Conservation (phyloP, 192 early-diverging fungal species). For the Coemansia javaensis region DNA sequence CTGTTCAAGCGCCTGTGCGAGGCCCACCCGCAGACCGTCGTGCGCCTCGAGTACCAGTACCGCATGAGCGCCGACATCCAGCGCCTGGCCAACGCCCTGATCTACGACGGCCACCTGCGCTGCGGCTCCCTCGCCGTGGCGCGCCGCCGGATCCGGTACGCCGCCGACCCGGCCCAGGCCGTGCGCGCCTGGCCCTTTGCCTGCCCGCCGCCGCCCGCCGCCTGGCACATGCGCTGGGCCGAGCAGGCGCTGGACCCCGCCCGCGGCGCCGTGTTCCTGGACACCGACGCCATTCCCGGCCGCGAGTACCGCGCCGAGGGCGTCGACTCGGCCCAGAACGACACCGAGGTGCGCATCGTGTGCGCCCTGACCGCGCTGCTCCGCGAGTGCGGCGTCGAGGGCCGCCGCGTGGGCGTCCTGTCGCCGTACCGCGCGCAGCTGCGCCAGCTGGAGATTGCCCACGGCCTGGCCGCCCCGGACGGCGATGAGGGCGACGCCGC, state of each 20-base stretch:
- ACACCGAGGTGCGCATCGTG: constrained; percentile 63
- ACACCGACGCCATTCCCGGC: constrained; percentile 70
- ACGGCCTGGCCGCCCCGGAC: constrained; percentile 10
- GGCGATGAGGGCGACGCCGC: neutral
- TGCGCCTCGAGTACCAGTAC: constrained; percentile 76
- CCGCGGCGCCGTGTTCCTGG: constrained; percentile 68
- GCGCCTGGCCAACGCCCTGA: constrained; percentile 71
- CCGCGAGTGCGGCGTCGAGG: constrained; percentile 59
- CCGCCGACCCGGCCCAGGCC: constrained; percentile 10
- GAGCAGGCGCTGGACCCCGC: constrained; percentile 58
- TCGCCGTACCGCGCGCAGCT: constrained; percentile 79
- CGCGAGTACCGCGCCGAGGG: constrained; percentile 54
- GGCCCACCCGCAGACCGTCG: constrained; percentile 72
- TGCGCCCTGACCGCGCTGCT: constrained; percentile 55
- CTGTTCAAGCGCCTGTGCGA: constrained; percentile 81
- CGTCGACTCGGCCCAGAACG: constrained; percentile 63
- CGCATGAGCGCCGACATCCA: constrained; percentile 93
- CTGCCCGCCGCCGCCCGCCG: neutral
- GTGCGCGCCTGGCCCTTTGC: constrained; percentile 8
- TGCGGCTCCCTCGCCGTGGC: constrained; percentile 70
- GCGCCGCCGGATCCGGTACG: constrained; percentile 39
- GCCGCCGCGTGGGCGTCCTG: constrained; percentile 71
- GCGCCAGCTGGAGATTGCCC: constrained; percentile 43
- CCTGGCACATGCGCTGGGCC: constrained; percentile 58
- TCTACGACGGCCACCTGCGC: constrained; percentile 73